Percentiles rank a stretch among this genome's conserved stretches.
These are phyloP conservation scores for Cladosporium colombiae DNA, from an alignment of 2,329 filamentous ascomycete genomes.

Conservation along the genomic window DNA sequence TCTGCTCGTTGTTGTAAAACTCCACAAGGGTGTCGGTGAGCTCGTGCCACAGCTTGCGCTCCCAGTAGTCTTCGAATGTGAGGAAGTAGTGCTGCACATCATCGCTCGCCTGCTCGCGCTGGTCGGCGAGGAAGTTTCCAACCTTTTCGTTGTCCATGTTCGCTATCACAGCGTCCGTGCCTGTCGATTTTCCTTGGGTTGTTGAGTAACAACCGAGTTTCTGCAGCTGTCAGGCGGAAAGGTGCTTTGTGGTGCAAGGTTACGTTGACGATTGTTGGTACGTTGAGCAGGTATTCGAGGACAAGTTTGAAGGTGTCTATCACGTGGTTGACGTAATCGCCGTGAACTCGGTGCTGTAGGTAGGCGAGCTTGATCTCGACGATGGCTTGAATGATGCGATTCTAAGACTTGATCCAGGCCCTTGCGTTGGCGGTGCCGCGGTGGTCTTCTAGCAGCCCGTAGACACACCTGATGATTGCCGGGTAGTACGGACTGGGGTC, in stretches of 20 bases:
- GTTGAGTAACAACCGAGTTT: background rate
- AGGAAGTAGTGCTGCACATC: conserved; percentile 87
- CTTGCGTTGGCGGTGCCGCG: background rate
- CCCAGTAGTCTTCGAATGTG: conserved; percentile 94
- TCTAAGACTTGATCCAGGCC: conserved; percentile 10
- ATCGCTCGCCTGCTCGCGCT: conserved; percentile 83
- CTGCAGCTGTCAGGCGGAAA: background rate
- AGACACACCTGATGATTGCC: background rate
- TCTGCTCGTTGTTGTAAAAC: conserved; percentile 83
- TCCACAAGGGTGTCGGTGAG: conserved; percentile 84
- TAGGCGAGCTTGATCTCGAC: background rate
- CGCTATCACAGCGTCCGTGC: background rate
- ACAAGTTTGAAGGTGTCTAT: background rate
- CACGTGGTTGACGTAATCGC: background rate
- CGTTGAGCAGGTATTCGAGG: background rate
- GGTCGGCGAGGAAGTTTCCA: conserved; percentile 85
- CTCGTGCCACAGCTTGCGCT: conserved; percentile 98
- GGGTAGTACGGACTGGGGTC: background rate
- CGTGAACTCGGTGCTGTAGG: background rate
- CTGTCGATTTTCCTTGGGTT: background rate
- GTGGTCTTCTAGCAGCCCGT: background rate
- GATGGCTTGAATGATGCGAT: conserved; percentile 3
- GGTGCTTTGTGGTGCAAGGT: background rate
- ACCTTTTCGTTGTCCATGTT: conserved; percentile 84
- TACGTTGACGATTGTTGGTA: background rate